Percentiles rank a stretch among this genome's conserved stretches.
These are phyloP conservation scores for Salix caprea DNA, from an alignment of 345 rosid genomes.

Conservation along the genomic window DNA sequence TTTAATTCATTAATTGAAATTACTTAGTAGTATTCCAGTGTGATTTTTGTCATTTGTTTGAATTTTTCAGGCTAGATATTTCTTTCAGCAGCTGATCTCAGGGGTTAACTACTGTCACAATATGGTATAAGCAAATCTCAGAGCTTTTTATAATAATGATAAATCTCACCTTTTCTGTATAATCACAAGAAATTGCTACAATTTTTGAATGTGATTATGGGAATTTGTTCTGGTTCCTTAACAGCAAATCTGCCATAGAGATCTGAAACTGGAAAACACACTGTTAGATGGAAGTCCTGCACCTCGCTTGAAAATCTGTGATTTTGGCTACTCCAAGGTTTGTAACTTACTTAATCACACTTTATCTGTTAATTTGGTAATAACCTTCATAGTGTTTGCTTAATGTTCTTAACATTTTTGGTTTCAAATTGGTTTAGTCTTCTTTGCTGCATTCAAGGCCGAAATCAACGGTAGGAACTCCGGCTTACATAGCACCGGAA, in stretches of 20 bases:
- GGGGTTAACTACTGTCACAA: constrained; percentile 79
- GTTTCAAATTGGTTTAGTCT: constrained; percentile 37
- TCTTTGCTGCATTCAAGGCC: constrained; percentile 87
- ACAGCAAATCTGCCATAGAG: constrained; percentile 97
- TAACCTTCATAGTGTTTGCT: not conserved
- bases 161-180: not conserved
- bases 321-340: constrained; percentile 95
- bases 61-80: constrained; percentile 67
- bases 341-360: not conserved
- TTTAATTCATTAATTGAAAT: not conserved
- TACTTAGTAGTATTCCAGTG: not conserved
- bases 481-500: constrained; percentile 90
- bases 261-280: constrained; percentile 87
- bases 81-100: constrained; percentile 87
- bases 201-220: not conserved
- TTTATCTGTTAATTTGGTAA: not conserved
- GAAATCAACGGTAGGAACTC: constrained; percentile 92
- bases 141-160: not conserved
- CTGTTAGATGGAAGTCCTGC: constrained; percentile 90
- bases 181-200: not conserved
- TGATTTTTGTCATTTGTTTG: not conserved
- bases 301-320: constrained; percentile 84
- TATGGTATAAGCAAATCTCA: constrained; percentile 41
- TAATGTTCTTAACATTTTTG: not conserved
- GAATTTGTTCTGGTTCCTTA: constrained; percentile 1